Percentiles rank a stretch among this genome's conserved stretches.
These are phyloP conservation scores for Ascochyta viciae-villosae DNA, from an alignment of 2,329 filamentous ascomycete species.

Conservation along the genomic window DNA sequence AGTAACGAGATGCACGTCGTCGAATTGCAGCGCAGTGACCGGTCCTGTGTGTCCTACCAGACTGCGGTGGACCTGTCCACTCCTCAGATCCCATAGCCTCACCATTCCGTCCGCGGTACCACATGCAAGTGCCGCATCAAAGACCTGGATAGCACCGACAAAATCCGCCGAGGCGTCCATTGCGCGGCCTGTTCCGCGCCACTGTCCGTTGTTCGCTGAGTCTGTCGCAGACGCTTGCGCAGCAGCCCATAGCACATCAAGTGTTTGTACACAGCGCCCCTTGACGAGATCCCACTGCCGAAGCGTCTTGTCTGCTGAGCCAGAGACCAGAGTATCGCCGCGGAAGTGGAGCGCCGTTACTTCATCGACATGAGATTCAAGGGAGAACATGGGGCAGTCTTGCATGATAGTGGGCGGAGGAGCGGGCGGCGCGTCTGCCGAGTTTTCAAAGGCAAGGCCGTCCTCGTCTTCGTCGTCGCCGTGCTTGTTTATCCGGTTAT, in stretches of 20 bases:
- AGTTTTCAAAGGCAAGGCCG: conserved; percentile 75
- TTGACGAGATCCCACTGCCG: conserved; percentile 98
- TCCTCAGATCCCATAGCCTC: conserved; percentile 92
- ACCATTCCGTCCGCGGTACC: conserved; percentile 98
- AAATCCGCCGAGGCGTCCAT: conserved; percentile 80
- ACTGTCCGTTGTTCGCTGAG: conserved; percentile 66
- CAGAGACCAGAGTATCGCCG: conserved; percentile 88
- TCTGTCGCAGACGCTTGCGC: conserved; percentile 79
- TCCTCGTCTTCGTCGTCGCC: conserved; percentile 53
- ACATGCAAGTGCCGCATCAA: conserved; percentile 93
- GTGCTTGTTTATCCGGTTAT: conserved; percentile 58
- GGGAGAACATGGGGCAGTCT: conserved; percentile 86
- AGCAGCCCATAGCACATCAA: conserved; percentile 97
- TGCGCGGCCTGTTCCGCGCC: conserved; percentile 75
- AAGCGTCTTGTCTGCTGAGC: conserved; percentile 95
- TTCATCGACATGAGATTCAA: conserved; percentile 91
- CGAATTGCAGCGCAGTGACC: conserved; percentile 93
- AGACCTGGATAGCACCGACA: conserved; percentile 92
- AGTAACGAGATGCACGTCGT: conserved; percentile 93
- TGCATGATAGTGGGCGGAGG: conserved; percentile 77
- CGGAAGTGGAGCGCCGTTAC: conserved; percentile 93
- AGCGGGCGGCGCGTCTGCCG: conserved; percentile 74
- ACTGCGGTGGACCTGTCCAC: conserved; percentile 95
- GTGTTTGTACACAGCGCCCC: conserved; percentile 94
- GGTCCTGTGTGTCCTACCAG: conserved; percentile 94